A percentile compares a stretch with the other conserved stretches of the same genome.
Conservation (phyloP, 352 stramenopile genomes). For the Elongisporangium prolatum region DNA sequence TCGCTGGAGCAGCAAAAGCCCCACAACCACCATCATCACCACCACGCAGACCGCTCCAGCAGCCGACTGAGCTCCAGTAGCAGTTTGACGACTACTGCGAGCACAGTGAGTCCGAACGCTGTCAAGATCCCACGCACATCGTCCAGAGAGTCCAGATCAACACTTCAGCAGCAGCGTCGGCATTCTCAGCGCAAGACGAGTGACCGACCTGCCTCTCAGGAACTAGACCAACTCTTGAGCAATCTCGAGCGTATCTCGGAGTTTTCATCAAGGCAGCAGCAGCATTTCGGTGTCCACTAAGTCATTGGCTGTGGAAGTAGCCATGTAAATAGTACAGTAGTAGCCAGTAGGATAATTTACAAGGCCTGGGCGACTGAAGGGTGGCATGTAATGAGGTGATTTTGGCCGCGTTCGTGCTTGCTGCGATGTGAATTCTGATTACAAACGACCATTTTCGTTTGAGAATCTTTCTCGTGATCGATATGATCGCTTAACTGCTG, state of each 20-base stretch:
- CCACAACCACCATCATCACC: constrained; percentile 6
- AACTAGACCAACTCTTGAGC: constrained; percentile 61
- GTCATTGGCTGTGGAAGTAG: not conserved
- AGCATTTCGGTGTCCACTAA: not conserved
- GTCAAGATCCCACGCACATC: not conserved
- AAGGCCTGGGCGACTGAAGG: not conserved
- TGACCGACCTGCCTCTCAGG: constrained; percentile 24
- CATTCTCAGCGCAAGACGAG: constrained; percentile 7
- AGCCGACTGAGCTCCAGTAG: constrained; percentile 11
- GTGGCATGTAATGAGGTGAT: not conserved
- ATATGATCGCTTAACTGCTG: too few species aligned
- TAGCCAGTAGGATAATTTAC: not conserved
- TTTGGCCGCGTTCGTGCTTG: too few species aligned
- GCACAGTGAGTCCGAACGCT: not conserved
- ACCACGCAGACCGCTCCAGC: constrained; percentile 7
- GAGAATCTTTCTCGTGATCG: too few species aligned
- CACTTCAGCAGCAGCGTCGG: constrained; percentile 6
- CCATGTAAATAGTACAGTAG: not conserved
- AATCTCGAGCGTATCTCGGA: constrained; percentile 69
- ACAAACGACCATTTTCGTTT: too few species aligned
- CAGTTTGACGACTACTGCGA: constrained; percentile 4
- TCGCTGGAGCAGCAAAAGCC: constrained; percentile 11
- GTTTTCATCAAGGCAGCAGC: constrained; percentile 35
- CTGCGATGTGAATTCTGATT: too few species aligned
- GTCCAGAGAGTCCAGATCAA: constrained; percentile 6